Percentiles rank a stretch among this genome's conserved stretches.
Conservation (phyloP, 352 stramenopile genomes). For the Phytophthora cactorum region DNA sequence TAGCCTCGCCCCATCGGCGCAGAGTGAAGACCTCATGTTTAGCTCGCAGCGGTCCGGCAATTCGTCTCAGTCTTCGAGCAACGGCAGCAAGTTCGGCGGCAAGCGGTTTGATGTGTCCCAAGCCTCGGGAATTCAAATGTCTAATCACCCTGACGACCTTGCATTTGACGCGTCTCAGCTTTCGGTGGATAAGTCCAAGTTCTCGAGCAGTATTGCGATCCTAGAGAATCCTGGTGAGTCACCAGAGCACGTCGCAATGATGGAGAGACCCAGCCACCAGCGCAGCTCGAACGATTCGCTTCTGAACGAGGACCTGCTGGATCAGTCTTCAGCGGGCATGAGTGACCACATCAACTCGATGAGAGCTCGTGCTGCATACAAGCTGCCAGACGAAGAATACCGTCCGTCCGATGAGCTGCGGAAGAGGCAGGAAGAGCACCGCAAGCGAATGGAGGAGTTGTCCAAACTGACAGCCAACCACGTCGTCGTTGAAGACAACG, state of each 20-base stretch:
- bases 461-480: conserved; percentile 44
- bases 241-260: conserved; percentile 38
- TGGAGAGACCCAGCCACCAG: conserved; percentile 38
- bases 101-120: conserved; percentile 23
- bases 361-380: conserved; percentile 28
- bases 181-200: conserved; percentile 34
- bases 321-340: conserved; percentile 47
- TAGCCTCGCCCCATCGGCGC: conserved; percentile 26
- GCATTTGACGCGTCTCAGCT: conserved; percentile 37
- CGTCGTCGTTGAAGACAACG: conserved; percentile 47
- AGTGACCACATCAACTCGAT: conserved; percentile 49
- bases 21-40: conserved; percentile 39
- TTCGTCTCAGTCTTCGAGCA: conserved; percentile 13
- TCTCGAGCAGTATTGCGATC: conserved; percentile 39
- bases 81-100: conserved; percentile 17
- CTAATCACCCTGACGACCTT: conserved; percentile 18
- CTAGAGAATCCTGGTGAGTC: conserved; percentile 33
- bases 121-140: conserved; percentile 9
- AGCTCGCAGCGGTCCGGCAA: conserved; percentile 23
- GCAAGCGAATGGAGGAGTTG: conserved; percentile 71
- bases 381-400: conserved; percentile 42
- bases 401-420: conserved; percentile 55
- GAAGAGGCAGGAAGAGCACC: conserved; percentile 58
- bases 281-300: conserved; percentile 38
- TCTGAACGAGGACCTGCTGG: conserved; percentile 54